Base-by-base conservation (phyloP, 2,329 filamentous ascomycete species). In the Cladobotryum protrusum region DNA sequence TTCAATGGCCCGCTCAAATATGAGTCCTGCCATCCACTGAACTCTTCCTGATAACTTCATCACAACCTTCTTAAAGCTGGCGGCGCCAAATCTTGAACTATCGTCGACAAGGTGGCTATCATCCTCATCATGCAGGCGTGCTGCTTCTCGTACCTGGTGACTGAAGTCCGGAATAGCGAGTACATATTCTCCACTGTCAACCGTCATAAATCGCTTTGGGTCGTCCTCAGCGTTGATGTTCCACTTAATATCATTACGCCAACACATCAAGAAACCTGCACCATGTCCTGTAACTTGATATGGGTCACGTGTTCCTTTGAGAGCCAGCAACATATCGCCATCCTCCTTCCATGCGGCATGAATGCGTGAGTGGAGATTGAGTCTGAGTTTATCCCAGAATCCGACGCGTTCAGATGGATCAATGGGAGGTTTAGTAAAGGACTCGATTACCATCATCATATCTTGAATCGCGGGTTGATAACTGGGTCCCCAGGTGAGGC, bases 371-470 rank as follows among this genome's bases (percentile, higher is more conserved):
- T 99, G 93, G 66, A 96, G 95, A 60, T 86, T 91, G 35, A 99
- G 77, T 48, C 93, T 80, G 46, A 99, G 91, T 75, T 99, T 99
- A 70, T 99, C 93, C 93, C 93, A 99, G 72, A 99, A 99, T 3
- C 93, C 93, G 43, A 95, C 89, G 49, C 87, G 80, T 56, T 99
- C 95, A 0, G 93, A 97, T 1, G 88, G 86, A 65, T 99, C 95
- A 24, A 96, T 77, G 55, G 92, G 91, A 7, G 92, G 89, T 64
- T 99, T 99, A 1, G 92, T 96, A 65, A 99, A 97, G 2, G 88
- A 92, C 68, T 99, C 93, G 54, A 99, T 87, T 20, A 91, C 91
- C 80, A 97, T 96, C 93, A 99, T 99, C 87, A 97, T 96, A 63
- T 99, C 95, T 66, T 99, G 93, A 44, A 99, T 92, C 1, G 92